Conservation (phyloP, 805 yeast species). For the Yamadazyma philogaea region DNA sequence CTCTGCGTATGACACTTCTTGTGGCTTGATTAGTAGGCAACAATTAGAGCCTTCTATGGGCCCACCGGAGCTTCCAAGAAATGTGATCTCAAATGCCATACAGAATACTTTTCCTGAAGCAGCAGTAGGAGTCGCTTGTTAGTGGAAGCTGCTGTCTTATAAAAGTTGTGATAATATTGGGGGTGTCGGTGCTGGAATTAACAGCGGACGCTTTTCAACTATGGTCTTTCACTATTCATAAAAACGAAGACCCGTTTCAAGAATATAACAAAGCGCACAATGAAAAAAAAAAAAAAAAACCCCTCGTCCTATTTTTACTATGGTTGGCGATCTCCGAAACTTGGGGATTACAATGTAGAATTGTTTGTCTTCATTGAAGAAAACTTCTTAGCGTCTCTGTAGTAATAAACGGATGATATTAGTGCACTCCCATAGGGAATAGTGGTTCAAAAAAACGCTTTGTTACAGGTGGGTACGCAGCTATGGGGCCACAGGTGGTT, state of each 20-base stretch:
- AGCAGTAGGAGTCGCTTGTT: background rate
- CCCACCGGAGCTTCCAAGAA: conserved; percentile 83
- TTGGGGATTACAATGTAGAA: background rate
- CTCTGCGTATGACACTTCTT: conserved; percentile 37
- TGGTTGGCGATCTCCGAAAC: background rate
- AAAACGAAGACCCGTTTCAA: background rate
- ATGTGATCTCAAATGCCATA: conserved; percentile 55
- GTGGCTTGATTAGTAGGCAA: conserved; percentile 62
- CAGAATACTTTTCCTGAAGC: background rate
- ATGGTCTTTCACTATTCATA: background rate
- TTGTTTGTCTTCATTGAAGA: background rate
- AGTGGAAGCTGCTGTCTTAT: background rate
- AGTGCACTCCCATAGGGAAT: too few species aligned
- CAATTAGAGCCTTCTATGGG: conserved; percentile 73
- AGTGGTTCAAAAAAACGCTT: too few species aligned
- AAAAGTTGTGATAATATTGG: background rate
- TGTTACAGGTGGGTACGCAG: too few species aligned
- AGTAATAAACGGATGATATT: too few species aligned
- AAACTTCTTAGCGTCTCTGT: too few species aligned
- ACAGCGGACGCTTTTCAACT: too few species aligned
- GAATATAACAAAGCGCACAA: background rate
- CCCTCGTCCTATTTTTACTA: conserved; percentile 3
- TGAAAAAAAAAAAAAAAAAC: conserved; percentile 1
- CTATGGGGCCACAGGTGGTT: too few species aligned
- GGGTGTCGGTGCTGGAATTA: too few species aligned